Evolutionary conservation across 495 filamentous ascomycete genomes (phyloP).

Genomic region (Penicillium pancosmium): DNA sequence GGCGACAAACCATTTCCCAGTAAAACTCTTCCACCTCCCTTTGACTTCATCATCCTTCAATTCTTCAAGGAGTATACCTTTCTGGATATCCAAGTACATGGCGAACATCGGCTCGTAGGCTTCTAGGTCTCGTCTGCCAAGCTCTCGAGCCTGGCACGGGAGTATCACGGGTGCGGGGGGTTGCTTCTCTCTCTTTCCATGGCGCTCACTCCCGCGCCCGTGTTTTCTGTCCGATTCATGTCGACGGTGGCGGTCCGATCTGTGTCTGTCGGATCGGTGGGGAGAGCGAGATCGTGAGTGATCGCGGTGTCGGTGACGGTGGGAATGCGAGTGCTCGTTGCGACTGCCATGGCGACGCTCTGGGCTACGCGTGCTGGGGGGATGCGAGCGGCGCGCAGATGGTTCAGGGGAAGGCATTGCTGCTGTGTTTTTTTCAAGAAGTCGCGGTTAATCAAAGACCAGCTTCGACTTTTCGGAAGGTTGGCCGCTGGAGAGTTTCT

Average conservation of each 20-base stretch:
- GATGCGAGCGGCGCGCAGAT: slow-evolving; percentile 14
- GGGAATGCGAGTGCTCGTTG: slow-evolving; percentile 23
- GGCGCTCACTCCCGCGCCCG: slow-evolving; percentile 15
- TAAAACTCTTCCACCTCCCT: slow-evolving; percentile 93
- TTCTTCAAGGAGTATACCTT: slow-evolving; percentile 64
- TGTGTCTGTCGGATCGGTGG: slow-evolving; percentile 30
- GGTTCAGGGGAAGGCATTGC: slow-evolving; percentile 31
- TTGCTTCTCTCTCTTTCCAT: slow-evolving; percentile 12
- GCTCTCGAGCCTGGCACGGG: slow-evolving; percentile 51
- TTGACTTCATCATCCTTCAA: slow-evolving; percentile 69
- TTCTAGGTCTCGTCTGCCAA: slow-evolving; percentile 67
- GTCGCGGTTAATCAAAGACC: slow-evolving; percentile 3
- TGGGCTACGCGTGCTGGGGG: slow-evolving; percentile 13
- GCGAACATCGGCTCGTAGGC: slow-evolving; percentile 73
- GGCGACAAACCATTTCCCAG: slow-evolving; percentile 74
- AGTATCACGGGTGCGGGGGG: slow-evolving; percentile 4
- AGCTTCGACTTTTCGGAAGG: background rate
- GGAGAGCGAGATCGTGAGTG: slow-evolving; percentile 33
- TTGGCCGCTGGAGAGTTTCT: background rate
- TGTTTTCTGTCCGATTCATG: slow-evolving; percentile 5
- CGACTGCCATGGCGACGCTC: slow-evolving; percentile 29
- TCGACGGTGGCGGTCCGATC: slow-evolving; percentile 26
- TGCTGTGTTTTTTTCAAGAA: background rate
- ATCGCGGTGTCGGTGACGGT: slow-evolving; percentile 27
- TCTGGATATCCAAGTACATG: slow-evolving; percentile 89